Evolutionary conservation across 2,329 filamentous ascomycete species (phyloP), one percentile per base, ranked within the genome.

Genomic region (Dothiorella sarmentorum): DNA sequence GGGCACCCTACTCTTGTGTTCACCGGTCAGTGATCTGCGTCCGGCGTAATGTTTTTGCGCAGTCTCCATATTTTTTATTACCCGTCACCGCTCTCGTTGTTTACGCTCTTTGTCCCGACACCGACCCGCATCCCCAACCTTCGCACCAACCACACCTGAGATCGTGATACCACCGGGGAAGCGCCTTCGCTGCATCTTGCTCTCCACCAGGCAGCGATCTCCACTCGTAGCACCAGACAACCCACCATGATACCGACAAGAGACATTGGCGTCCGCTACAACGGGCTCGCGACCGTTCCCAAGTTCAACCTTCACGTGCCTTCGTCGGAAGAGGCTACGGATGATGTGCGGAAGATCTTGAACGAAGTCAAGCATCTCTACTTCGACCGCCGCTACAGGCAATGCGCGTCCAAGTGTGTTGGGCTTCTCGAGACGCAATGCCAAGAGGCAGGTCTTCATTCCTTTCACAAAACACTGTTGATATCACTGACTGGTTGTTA

Each of bases 311-410:
- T 58, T n/a, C 55, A 45, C 55, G 35, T 38, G 33, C 42, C 55
- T 17, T 9, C 55, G 10, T 18, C 31, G 29, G 37, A 49, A 2
- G 44, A 49, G 43, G 6, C 9, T 31, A 22, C 24, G 24, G 42
- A 31, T 13, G 33, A 47, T 20, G 24, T 60, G 33, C 40, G 52
- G 18, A 56, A 56, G 37, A 35, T 55, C 22, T n/a, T 60, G 29
- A 60, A 56, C 22, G 52, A 40, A 10, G 43, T 57, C 31, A 56
- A 57, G 58, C 42, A 57, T 24, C 27, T 60, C n/a, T 49, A 60
- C 60, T 61, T 67, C 15, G 67, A 66, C 31, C 65, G 71, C 11
- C 71, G 68, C 43, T 74, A 73, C 58, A 63, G 67, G n/a, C 70
- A 73, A 60, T 75, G 72, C 61, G 67, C 67, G 20, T 64, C 67